Conservation (phyloP, 495 filamentous ascomycete species). For the Penicillium daleae region DNA sequence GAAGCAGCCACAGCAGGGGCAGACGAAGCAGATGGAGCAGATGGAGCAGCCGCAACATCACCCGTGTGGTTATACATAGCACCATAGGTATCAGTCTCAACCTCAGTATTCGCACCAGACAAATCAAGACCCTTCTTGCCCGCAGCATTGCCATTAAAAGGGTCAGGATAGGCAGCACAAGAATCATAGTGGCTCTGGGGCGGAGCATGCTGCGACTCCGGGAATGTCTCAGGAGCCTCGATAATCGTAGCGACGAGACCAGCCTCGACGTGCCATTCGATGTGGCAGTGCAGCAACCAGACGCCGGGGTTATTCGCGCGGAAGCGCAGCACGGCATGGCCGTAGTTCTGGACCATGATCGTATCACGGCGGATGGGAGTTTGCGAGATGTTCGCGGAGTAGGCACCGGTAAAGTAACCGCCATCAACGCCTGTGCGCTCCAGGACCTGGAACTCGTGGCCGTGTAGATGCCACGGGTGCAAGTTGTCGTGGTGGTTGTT, state of each 20-base stretch:
- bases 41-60: background rate
- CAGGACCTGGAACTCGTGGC: slow-evolving; percentile 57
- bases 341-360: slow-evolving; percentile 56
- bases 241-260: slow-evolving; percentile 74
- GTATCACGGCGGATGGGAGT: slow-evolving; percentile 56
- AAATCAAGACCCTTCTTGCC: slow-evolving; percentile 29
- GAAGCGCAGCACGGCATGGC: slow-evolving; percentile 67
- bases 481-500: slow-evolving; percentile 65
- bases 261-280: slow-evolving; percentile 78
- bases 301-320: slow-evolving; percentile 74
- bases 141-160: slow-evolving; percentile 28
- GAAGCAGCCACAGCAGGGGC: background rate
- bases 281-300: slow-evolving; percentile 82
- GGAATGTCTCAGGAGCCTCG: slow-evolving; percentile 51
- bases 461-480: slow-evolving; percentile 71
- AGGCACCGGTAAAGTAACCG: slow-evolving; percentile 43
- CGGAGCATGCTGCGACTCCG: slow-evolving; percentile 20
- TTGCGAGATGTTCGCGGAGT: slow-evolving; percentile 22
- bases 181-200: slow-evolving; percentile 29
- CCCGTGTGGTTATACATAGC: slow-evolving; percentile 20
- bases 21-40: slow-evolving; percentile 2
- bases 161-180: slow-evolving; percentile 29
- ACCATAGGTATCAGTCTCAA: slow-evolving; percentile 18
- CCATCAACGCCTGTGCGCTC: slow-evolving; percentile 47
- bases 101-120: slow-evolving; percentile 21